Evolutionary conservation across 805 yeast species (phyloP), one percentile per base, ranked within the genome.

Genomic region (Saturnispora silvae): DNA sequence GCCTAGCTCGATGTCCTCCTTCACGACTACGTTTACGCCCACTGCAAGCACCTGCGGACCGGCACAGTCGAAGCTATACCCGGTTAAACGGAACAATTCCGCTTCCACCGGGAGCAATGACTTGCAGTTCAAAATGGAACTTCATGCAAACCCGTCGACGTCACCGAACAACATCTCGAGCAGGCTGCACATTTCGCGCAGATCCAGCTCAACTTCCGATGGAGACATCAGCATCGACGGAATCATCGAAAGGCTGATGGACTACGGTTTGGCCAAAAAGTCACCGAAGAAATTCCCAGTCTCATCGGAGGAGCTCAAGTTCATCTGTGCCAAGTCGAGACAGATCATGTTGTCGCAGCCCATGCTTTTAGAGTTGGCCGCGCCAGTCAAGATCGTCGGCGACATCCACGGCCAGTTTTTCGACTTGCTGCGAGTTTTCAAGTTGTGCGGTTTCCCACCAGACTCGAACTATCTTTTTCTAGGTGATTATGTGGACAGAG

Each of bases 321-420:
- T 63, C 45, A 66, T 78, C 31, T 69, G 81, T 52, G 64, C 71
- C 16, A 70, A 65, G 44, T 68, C 81, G 4, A 61, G 84, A 40
- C 70, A 74, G 34, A 63, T 78, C 14, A 76, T 79, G 38, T 50
- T 77, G 53, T 63, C 59, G 8, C 87, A 79, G 48, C 86, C 87
- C 7, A 68, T 77, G 24, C 53, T 79, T 36, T 60, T 79, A 42
- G 73, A 75, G 45, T 58, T 79, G 42, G 75, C 81, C 2, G 80
- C 92, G 1, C 87, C 92, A 0, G 89, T 81, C 3, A 82, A 82
- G 54, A 72, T 82, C 41, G 89, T 81, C 5, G 92, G 92, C 30
- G 86, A 84, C 59, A 78, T 82, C 38, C 92, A 82, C 57, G 94
- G 79, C 3, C 79, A 72, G 46, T 72, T 66, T 47, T 57, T 61